Conservation (phyloP, 2,329 filamentous ascomycete species). For the Clarireedia homoeocarpa region DNA sequence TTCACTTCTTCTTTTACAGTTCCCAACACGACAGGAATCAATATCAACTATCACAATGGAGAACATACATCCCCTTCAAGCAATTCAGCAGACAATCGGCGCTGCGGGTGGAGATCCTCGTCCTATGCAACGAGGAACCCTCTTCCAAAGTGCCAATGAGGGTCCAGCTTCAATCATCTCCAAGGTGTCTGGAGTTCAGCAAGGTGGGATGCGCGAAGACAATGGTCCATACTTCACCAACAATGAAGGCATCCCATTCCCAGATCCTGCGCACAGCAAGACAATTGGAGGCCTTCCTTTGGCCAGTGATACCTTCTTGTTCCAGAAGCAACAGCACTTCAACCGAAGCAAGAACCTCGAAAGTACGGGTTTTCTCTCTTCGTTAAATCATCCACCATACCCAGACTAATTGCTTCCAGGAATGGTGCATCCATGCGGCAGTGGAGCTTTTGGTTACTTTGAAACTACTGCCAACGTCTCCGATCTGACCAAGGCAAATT, state of each 20-base stretch:
- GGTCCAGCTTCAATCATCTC: slow-evolving; percentile 6
- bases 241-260: slow-evolving; percentile 9
- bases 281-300: slow-evolving; percentile 6
- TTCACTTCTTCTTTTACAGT: too few species aligned
- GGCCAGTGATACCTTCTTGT: slow-evolving; percentile 6
- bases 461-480: slow-evolving; percentile 13
- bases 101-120: slow-evolving; percentile 5
- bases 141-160: slow-evolving; percentile 9
- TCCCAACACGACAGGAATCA: too few species aligned
- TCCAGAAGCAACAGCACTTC: slow-evolving; percentile 9
- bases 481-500: slow-evolving; percentile 34
- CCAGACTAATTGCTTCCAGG: slow-evolving; percentile 19
- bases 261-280: slow-evolving; percentile 9
- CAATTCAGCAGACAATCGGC: slow-evolving; percentile 6
- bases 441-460: slow-evolving; percentile 14
- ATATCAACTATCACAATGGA: slow-evolving; percentile 5
- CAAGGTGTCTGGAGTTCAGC: slow-evolving; percentile 7
- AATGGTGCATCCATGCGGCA: slow-evolving; percentile 55
- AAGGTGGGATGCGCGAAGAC: slow-evolving; percentile 5
- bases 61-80: slow-evolving; percentile 6
- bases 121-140: background rate
- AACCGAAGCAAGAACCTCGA: slow-evolving; percentile 2
- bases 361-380: background rate
- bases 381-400: too few species aligned
- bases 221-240: slow-evolving; percentile 9